Conservation (phyloP, 352 stramenopile genomes). For the Phytophthora constricta region DNA sequence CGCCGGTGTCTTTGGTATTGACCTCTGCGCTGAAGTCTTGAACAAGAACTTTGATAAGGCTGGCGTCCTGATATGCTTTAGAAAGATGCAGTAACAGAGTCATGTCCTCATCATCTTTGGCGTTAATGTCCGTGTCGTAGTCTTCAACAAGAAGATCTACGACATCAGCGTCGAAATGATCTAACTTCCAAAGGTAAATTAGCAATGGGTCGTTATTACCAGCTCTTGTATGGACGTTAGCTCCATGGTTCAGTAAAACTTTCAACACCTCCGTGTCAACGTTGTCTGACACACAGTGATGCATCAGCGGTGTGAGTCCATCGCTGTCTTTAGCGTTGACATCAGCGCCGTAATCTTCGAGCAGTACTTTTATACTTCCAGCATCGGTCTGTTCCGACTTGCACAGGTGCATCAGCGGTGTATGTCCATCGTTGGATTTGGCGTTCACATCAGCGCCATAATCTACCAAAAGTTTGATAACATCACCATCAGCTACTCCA, state of each 20-base stretch:
- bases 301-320: not conserved
- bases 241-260: not conserved
- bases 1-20: not conserved
- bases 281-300: not conserved
- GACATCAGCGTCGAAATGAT: no score
- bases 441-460: not conserved
- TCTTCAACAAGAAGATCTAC: no score
- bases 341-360: not conserved
- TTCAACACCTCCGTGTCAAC: not conserved
- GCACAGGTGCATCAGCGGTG: not conserved
- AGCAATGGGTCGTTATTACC: no score
- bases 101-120: no score
- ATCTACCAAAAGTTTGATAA: not conserved
- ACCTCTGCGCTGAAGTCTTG: not conserved
- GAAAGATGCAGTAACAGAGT: no score
- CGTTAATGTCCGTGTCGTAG: no score
- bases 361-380: not conserved
- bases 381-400: not conserved
- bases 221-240: no score
- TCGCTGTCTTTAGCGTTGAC: not conserved
- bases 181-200: no score
- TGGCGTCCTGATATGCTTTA: no score
- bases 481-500: not conserved
- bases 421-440: not conserved
- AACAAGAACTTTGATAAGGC: not conserved